A percentile compares a stretch with the other conserved stretches of the same genome.
Conservation (phyloP, 805 yeast genomes). For the Yueomyces sinensis region DNA sequence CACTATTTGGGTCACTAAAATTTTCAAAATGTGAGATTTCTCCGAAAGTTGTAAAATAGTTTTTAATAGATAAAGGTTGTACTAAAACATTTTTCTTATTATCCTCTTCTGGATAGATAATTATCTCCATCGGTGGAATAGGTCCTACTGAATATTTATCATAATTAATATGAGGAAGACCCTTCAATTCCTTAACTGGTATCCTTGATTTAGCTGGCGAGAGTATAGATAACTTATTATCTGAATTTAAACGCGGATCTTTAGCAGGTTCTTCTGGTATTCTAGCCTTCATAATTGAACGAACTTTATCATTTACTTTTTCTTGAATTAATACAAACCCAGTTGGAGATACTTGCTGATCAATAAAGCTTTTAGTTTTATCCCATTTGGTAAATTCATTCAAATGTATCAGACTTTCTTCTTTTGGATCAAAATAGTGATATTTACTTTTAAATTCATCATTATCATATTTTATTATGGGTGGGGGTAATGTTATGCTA, state of each 20-base stretch:
- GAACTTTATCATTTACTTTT: slow-evolving; percentile 5
- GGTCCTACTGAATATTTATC: slow-evolving; percentile 68
- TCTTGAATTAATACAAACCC: slow-evolving; percentile 17
- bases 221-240: not conserved
- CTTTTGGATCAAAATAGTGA: slow-evolving; percentile 19
- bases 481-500: too few relatives aligned
- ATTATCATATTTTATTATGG: slow-evolving; percentile 11
- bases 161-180: slow-evolving; percentile 28
- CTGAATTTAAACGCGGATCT: slow-evolving; percentile 16
- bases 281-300: slow-evolving; percentile 11
- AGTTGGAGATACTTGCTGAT: slow-evolving; percentile 8
- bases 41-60: slow-evolving; percentile 53
- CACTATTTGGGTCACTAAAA: slow-evolving; percentile 59
- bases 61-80: slow-evolving; percentile 22
- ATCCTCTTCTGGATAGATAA: slow-evolving; percentile 40
- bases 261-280: slow-evolving; percentile 6
- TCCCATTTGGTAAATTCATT: slow-evolving; percentile 16
- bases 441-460: slow-evolving; percentile 14
- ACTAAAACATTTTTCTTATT: slow-evolving; percentile 2
- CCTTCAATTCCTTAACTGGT: slow-evolving; percentile 6
- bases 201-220: slow-evolving; percentile 6
- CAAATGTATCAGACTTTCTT: slow-evolving; percentile 10
- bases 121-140: slow-evolving; percentile 55
- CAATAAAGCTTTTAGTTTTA: slow-evolving; percentile 2
- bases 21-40: slow-evolving; percentile 44